Conservation (phyloP, 1,284 basidiomycete species). For the Cutaneotrichosporon dermatis region DNA sequence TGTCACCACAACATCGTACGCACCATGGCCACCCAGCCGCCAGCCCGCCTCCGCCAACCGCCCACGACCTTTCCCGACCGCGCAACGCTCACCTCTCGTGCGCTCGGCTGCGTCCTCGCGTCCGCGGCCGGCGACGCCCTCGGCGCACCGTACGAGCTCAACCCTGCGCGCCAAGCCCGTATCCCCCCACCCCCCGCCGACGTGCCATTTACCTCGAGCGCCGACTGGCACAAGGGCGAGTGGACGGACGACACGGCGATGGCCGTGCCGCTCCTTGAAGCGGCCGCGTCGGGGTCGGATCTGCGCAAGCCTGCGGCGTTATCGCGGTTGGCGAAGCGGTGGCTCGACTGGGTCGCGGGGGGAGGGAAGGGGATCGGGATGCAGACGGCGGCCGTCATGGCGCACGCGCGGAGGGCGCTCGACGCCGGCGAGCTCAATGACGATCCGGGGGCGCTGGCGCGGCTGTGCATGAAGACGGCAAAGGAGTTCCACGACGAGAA, state of each 20-base stretch:
- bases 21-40: neutral
- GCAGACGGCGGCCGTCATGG: slow-evolving; percentile 1
- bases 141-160: slow-evolving; percentile 9
- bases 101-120: slow-evolving; percentile 7
- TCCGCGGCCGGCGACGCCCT: slow-evolving; percentile 12
- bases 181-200: neutral
- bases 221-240: neutral
- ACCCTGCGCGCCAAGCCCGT: neutral
- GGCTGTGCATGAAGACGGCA: neutral
- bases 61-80: neutral
- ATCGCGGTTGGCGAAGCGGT: slow-evolving; percentile 3
- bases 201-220: neutral
- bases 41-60: neutral
- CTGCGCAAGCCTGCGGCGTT: neutral
- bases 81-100: neutral
- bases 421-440: neutral
- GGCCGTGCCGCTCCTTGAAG: slow-evolving; percentile 10
- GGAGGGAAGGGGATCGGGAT: slow-evolving; percentile 5
- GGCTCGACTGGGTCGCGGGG: slow-evolving; percentile 5
- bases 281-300: slow-evolving; percentile 1
- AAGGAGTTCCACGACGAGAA: neutral
- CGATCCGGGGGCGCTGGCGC: neutral
- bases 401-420: neutral
- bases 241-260: slow-evolving; percentile 17
- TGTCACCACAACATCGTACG: too few species aligned